Base-by-base conservation (phyloP, 768 basidiomycete genomes). In the Lyophyllum semitale region DNA sequence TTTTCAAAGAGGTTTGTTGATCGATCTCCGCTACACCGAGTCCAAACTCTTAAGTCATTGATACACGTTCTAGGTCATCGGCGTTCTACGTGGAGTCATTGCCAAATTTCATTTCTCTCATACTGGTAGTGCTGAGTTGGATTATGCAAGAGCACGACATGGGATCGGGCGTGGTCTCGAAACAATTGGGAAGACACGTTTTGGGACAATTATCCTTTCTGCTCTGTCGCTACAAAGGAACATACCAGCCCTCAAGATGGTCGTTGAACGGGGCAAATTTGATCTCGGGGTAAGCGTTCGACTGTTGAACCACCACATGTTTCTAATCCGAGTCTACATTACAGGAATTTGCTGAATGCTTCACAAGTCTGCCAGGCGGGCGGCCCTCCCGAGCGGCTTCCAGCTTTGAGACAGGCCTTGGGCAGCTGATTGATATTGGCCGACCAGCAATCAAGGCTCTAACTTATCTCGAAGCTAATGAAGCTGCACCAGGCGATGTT, bases 381-480 rank as follows among this genome's bases (percentile, higher is more conserved):
- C 33, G 13, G 4, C 33, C 15, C 15, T 35, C 33, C 15, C 33
- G 8, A 15, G 8, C 33, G 4, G 33, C 33, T 15, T 35, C 13
- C 6, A 35, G 15, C 4, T 68, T 68, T 52, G 58, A 62, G 30
- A 27, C 33, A 20, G 23, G 13, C 6, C 40, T 49, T 6, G 26
- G 38, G 26, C 52, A 42, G n/a, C 38, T 35, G 15, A 43, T 61
- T 44, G 51, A 40, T 17, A 60, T 62, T 32, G 49, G 49, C 40
- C 52, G 57, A 23, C 54, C 65, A 2, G 47, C 62, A 42, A 49
- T 47, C 15, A 38, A 68, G 44, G 61, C 62, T 1, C 46, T 70
- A 2, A 63, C 65, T 1, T 66, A 62, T 48, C 60, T 72, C 18
- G 70, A 71, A 53, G 60, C 69, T n/a, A 70, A 68, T 40, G 63